Evolutionary conservation across 2,329 filamentous ascomycete species (phyloP).

Genomic region (Aureobasidium sp.): DNA sequence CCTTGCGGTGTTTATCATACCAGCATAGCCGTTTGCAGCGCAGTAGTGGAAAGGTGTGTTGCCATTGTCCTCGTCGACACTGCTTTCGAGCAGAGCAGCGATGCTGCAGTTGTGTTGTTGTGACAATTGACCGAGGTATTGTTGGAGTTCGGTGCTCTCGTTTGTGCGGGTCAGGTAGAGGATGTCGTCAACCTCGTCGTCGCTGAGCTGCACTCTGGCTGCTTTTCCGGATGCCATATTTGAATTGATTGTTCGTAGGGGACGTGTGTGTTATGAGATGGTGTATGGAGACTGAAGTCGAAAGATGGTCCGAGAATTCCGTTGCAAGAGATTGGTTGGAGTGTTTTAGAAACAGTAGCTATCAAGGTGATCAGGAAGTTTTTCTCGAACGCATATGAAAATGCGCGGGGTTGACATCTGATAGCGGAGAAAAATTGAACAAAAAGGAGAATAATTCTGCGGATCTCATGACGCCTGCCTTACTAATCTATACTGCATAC

Average conservation of each 20-base stretch:
- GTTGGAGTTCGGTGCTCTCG: slow-evolving; percentile 60
- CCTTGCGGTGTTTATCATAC: slow-evolving; percentile 36
- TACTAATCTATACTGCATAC: background rate
- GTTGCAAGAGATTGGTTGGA: background rate
- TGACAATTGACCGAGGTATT: slow-evolving; percentile 51
- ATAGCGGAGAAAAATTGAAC: background rate
- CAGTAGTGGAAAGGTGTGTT: slow-evolving; percentile 84
- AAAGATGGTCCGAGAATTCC: background rate
- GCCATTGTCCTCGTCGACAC: slow-evolving; percentile 66
- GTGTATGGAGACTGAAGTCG: background rate
- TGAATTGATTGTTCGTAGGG: background rate
- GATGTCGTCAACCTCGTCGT: slow-evolving; percentile 80
- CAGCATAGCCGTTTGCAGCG: slow-evolving; percentile 77
- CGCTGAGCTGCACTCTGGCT: slow-evolving; percentile 8
- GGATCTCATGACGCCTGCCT: background rate
- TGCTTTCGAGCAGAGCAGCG: slow-evolving; percentile 56
- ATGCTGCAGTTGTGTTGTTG: slow-evolving; percentile 52
- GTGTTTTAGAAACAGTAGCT: background rate
- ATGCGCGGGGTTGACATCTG: background rate
- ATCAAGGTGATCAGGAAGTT: background rate
- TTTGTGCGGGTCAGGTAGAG: slow-evolving; percentile 78
- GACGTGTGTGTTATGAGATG: background rate
- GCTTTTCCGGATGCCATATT: slow-evolving; percentile 13
- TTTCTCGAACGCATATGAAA: slow-evolving; percentile 3
- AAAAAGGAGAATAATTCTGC: background rate